Base-by-base conservation (phyloP, 108 stramenopile species). In the Asterionellopsis glacialis region DNA sequence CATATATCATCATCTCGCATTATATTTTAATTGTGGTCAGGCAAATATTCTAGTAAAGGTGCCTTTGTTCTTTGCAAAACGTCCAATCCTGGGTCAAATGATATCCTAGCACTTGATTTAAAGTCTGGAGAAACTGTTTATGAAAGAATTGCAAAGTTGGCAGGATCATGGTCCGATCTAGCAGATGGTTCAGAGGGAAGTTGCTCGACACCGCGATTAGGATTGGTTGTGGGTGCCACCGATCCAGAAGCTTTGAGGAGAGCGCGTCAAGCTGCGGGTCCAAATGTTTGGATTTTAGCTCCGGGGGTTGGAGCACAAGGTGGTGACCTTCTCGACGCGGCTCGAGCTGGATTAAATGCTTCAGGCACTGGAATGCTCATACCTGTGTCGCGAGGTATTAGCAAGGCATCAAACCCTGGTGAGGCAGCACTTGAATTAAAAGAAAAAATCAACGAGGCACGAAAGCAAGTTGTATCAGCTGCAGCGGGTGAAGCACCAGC, bases 1-100 rank as follows among this genome's bases (percentile, higher is more conserved):
- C 7, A 5, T 33, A 7, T 33, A 33, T 33, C 33, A 7, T 7
- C 33, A 33, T 7, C 7, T 33, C 7, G 2, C 33, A 2, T 33
- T 33, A 2, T 5, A 33, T 33, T 82, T 69, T 33, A 33, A 33
- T 33, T 33, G 2, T 33, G n/a, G n/a, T 33, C 33, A 33, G 33
- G 33, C 45, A 78, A 82, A 68, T 93, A 93, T 66, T 45, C 66
- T 25, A 48, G 74, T 33, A 83, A 89, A 47, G 98, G 97, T 16
- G 96, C 91, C 14, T 99, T 99, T 66, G 59, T 99, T 24, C 73
- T 99, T 24, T 99, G 98, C 89, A 98, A 98, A 87, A 99, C 98
- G 42, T 97, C 96, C 40, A 99, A 99, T 75, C 88, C 90, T 16
- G 91, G 94, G 53, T 91, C 94, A 25, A 83, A 91, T 49, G 96